phyloP scores from a whole-genome alignment of 345 rosid species.

The Bruguiera parviflora region DNA sequence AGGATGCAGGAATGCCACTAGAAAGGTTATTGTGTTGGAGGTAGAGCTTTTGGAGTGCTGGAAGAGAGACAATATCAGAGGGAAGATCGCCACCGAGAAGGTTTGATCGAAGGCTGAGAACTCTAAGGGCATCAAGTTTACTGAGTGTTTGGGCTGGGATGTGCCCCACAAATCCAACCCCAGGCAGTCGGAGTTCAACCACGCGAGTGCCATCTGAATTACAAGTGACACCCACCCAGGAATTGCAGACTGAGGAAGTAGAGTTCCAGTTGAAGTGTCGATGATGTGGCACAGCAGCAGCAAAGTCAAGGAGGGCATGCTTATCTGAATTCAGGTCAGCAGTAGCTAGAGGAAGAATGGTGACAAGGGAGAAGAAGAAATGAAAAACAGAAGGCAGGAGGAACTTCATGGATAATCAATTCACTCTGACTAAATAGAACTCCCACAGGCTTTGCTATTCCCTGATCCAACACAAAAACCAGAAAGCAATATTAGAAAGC shows the following conservation, averaged over 20 bases:
- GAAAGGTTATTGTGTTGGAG: slow-evolving; percentile 33
- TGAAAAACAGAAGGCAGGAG: slow-evolving; percentile 24
- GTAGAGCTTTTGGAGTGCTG: slow-evolving; percentile 22
- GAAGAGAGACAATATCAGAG: slow-evolving; percentile 28
- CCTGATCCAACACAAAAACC: slow-evolving; percentile 39
- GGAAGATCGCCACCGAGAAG: slow-evolving; percentile 28
- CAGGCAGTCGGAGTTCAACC: slow-evolving; percentile 28
- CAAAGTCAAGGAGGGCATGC: slow-evolving; percentile 66
- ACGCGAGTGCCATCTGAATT: slow-evolving; percentile 25
- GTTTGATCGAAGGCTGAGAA: slow-evolving; percentile 32
- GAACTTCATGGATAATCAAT: slow-evolving; percentile 36
- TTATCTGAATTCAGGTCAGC: slow-evolving; percentile 63
- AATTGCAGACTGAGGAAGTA: slow-evolving; percentile 46
- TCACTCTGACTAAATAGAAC: slow-evolving; percentile 21
- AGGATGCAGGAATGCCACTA: slow-evolving; percentile 23
- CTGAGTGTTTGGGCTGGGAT: slow-evolving; percentile 29
- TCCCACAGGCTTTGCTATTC: slow-evolving; percentile 21
- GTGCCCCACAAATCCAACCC: slow-evolving; percentile 27
- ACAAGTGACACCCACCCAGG: slow-evolving; percentile 41
- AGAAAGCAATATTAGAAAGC: slow-evolving; percentile 12
- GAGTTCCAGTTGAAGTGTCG: slow-evolving; percentile 62
- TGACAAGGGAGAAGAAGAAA: slow-evolving; percentile 25
- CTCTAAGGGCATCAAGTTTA: slow-evolving; percentile 29
- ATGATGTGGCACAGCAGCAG: slow-evolving; percentile 49
- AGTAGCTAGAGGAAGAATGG: slow-evolving; percentile 32